Conservation (phyloP, 2,329 filamentous ascomycete species). For the Sporothrix brunneoviolacea region DNA sequence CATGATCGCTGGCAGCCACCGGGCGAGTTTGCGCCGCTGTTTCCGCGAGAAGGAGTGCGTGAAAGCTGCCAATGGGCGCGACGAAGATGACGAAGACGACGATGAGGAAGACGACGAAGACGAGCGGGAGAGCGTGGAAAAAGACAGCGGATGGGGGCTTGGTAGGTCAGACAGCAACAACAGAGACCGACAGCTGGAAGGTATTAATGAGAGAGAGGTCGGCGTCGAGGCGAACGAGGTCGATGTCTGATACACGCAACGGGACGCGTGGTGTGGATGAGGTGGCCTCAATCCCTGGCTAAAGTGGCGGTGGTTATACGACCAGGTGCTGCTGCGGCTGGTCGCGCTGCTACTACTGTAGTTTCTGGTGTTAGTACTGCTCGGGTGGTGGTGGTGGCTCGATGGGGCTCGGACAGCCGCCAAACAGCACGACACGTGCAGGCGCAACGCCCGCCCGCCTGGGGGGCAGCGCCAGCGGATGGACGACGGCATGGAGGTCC, state of each 20-base stretch:
- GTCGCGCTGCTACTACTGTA: slow-evolving; percentile 1
- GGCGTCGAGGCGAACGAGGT: slow-evolving; percentile 16
- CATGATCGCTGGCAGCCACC: slow-evolving; percentile 24
- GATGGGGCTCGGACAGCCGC: slow-evolving; percentile 4
- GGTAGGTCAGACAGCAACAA: slow-evolving; percentile 11
- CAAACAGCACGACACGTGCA: slow-evolving; percentile 3
- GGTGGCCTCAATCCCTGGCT: slow-evolving; percentile 26
- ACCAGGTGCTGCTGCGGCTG: slow-evolving; percentile 4
- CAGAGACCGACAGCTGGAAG: background rate
- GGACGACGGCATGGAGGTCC: background rate
- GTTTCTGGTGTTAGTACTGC: too few relatives aligned
- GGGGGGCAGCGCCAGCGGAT: slow-evolving; percentile 14
- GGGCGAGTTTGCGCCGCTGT: slow-evolving; percentile 14
- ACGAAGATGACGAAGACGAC: background rate
- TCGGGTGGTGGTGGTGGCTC: background rate
- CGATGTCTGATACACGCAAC: slow-evolving; percentile 26
- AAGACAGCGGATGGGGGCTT: background rate
- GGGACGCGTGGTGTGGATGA: slow-evolving; percentile 23
- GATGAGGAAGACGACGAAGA: slow-evolving; percentile 1
- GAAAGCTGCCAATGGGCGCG: background rate
- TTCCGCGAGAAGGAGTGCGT: slow-evolving; percentile 14
- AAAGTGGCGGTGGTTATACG: slow-evolving; percentile 16
- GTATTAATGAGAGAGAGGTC: background rate
- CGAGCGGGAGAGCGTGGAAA: slow-evolving; percentile 13
- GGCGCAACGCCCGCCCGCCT: slow-evolving; percentile 9